These are phyloP conservation scores for Neoarthrinium moseri DNA, from an alignment of 2,329 filamentous ascomycete species.

Conservation along the genomic window DNA sequence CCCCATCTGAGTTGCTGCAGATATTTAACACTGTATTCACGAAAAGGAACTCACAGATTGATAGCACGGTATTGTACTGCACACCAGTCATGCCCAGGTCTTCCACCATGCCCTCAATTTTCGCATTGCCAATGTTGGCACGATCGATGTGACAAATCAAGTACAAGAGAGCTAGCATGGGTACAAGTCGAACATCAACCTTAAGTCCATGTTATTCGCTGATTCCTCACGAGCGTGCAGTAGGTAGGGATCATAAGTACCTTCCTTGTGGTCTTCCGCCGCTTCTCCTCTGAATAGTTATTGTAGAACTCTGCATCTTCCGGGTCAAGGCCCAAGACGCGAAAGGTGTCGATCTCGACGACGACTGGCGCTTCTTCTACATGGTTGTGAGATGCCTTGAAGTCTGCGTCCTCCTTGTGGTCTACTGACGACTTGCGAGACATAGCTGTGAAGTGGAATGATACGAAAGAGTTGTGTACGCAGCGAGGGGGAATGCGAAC, in stretches of 20 bases:
- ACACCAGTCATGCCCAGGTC: constrained; percentile 44
- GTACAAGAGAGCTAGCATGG: constrained; percentile 55
- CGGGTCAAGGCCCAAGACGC: constrained; percentile 25
- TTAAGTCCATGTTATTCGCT: not conserved
- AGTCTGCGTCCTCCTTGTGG: constrained; percentile 14
- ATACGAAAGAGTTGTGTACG: too few relatives aligned
- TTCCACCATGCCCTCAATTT: constrained; percentile 35
- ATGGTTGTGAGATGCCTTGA: constrained; percentile 10
- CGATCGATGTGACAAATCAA: constrained; percentile 53
- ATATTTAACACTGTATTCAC: not conserved
- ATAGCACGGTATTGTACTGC: constrained; percentile 47
- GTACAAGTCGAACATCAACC: constrained; percentile 30
- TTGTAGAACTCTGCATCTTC: constrained; percentile 28
- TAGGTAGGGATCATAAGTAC: constrained; percentile 11
- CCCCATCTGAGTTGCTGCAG: not conserved
- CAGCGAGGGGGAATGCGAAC: too few relatives aligned
- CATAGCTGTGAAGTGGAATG: not conserved
- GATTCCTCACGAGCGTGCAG: not conserved
- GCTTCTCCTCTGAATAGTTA: constrained; percentile 17
- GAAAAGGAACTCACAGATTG: constrained; percentile 59
- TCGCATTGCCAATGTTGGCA: constrained; percentile 48
- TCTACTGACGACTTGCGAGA: constrained; percentile 4
- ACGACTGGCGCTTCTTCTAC: constrained; percentile 18
- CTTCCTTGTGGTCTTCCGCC: constrained; percentile 23
- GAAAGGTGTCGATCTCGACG: constrained; percentile 25